Base-by-base conservation (phyloP, 768 basidiomycete genomes). In the Boletus patriciae region DNA sequence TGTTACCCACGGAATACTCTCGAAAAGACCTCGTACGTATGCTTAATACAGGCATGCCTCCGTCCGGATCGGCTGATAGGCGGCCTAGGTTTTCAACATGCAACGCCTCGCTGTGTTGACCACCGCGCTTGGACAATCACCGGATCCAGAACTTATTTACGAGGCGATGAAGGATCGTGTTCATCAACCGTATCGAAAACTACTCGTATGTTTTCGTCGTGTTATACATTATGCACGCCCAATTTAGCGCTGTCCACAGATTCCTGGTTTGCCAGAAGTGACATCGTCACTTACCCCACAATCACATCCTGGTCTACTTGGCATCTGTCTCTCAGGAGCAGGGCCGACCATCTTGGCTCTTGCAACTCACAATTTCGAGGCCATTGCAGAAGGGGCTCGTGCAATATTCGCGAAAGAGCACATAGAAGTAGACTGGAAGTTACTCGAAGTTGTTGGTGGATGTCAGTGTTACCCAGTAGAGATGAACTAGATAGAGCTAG, bases 101-200 rank as follows among this genome's bases (percentile, higher is more conserved):
- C 97, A 99, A 73, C 85, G 97, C 21, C 77, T 99, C 15, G 97
- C 96, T 0, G 97, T 99, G 29, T 80, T 99, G 52, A 98, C 96
- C 2, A 96, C 94, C 3, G 95, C 97, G 1, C 82, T 99, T 12
- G 89, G 85, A 4, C 87, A 89, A 66, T 84, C 87, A 12, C 95
- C 95, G 2, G 93, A 99, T 69, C 86, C 97, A 0, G 90, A 87
- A 21, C 84, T 99, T n/a, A 98, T 98, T 55, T 98, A 96, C 72
- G 96, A 98, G 70, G 96, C 96, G 2, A 98, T 98, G 97, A 96
- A 98, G 68, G 97, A 99, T 74, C 86, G 91, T 50, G 83, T 99
- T 15, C 97, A 99, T 71, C 97, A 99, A 70, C 97, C 97, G 1
- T 98, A 98, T 71, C 86, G 97, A 31, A 93, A 88, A 73, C 72